A percentile compares a stretch with the other conserved stretches of the same genome.
Conservation (phyloP, 2,329 filamentous ascomycete genomes). For the Ciborinia camelliae region DNA sequence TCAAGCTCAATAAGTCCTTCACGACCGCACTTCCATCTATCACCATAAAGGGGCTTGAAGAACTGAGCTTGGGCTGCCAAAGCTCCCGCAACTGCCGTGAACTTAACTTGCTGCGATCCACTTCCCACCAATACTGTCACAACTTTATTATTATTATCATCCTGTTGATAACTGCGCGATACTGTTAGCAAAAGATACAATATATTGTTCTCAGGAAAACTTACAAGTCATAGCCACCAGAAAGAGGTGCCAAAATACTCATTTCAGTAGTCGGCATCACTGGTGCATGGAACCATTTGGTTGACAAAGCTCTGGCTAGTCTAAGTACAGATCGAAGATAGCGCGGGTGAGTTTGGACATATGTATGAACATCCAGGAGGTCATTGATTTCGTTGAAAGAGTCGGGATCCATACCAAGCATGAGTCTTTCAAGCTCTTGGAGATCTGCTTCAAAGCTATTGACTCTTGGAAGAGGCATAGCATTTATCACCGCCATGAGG, state of each 20-base stretch:
- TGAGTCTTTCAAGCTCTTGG: background rate
- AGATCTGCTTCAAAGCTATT: background rate
- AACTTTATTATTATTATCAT: background rate
- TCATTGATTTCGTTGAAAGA: background rate
- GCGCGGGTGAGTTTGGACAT: accelerated
- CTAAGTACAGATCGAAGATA: background rate
- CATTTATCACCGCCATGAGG: too few relatives aligned
- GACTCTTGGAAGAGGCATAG: too few relatives aligned
- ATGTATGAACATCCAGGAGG: too few relatives aligned
- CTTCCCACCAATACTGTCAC: background rate
- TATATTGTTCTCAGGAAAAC: background rate
- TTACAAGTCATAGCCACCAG: background rate
- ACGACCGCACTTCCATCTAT: background rate
- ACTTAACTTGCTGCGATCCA: background rate
- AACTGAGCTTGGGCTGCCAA: background rate
- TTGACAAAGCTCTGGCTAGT: background rate
- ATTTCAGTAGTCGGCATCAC: background rate
- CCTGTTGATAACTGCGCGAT: background rate
- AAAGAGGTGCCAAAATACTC: background rate
- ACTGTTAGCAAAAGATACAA: background rate
- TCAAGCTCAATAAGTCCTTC: background rate
- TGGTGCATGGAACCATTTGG: background rate
- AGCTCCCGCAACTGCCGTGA: background rate
- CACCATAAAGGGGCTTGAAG: background rate
- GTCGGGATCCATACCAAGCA: background rate